phyloP scores from a whole-genome alignment of 2,329 filamentous ascomycete genomes.

The Rasamsonia emersonii region DNA sequence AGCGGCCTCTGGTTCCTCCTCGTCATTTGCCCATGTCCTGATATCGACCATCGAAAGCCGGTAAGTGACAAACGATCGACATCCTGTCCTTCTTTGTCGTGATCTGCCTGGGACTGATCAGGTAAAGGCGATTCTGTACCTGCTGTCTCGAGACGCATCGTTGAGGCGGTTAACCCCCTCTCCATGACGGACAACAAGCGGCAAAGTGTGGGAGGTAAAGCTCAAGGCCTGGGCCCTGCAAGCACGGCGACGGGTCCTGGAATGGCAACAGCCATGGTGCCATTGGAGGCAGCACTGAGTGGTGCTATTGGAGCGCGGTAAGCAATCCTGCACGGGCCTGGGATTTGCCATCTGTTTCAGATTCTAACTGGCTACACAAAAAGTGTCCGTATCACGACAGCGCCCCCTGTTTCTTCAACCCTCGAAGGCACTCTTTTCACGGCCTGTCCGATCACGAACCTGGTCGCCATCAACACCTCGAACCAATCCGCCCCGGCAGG shows the following conservation, averaged over 20 bases:
- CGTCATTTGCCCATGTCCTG: too few species aligned
- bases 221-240: constrained; percentile 23
- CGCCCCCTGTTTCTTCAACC: constrained; percentile 40
- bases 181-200: constrained; percentile 52
- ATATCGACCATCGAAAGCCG: too few species aligned
- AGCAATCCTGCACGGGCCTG: too few species aligned
- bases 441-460: constrained; percentile 51
- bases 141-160: too few species aligned
- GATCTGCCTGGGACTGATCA: too few species aligned
- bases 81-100: too few species aligned
- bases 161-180: too few species aligned
- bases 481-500: constrained; percentile 31
- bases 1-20: too few species aligned
- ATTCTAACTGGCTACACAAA: too few species aligned
- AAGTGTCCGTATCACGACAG: constrained; percentile 53
- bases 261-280: constrained; percentile 38
- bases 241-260: constrained; percentile 29
- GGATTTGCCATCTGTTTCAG: too few species aligned
- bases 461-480: constrained; percentile 52
- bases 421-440: constrained; percentile 57
- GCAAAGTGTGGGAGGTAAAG: constrained; percentile 46
- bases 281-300: constrained; percentile 46
- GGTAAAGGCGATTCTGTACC: too few species aligned
- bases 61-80: too few species aligned
- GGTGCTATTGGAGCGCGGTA: constrained; percentile 56